Percentiles rank a stretch among this genome's conserved stretches.
These are phyloP conservation scores for Helenozyma baotianmanensis DNA, from an alignment of 805 yeast genomes.

Conservation along the genomic window DNA sequence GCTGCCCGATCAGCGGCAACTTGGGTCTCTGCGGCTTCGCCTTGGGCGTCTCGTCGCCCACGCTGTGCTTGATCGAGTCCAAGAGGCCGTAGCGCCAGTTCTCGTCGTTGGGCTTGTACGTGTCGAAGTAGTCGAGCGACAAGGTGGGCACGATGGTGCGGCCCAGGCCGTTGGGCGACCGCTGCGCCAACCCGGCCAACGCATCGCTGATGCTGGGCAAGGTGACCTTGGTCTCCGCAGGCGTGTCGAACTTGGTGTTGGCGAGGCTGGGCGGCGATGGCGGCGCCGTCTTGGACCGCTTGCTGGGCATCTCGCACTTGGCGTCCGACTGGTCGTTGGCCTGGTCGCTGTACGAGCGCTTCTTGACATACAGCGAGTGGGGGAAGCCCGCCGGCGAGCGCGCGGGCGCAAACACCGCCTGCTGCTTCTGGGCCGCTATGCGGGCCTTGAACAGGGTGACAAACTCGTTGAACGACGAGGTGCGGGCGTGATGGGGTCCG, in stretches of 20 bases:
- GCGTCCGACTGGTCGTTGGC: background rate
- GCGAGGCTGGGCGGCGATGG: slow-evolving; percentile 7
- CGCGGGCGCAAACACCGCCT: slow-evolving; percentile 8
- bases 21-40: slow-evolving; percentile 1
- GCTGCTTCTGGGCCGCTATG: slow-evolving; percentile 8
- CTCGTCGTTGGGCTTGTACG: slow-evolving; percentile 42
- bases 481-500: slow-evolving; percentile 23
- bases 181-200: slow-evolving; percentile 7
- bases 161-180: background rate
- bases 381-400: slow-evolving; percentile 2
- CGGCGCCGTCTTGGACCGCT: slow-evolving; percentile 12
- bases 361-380: slow-evolving; percentile 12
- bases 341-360: slow-evolving; percentile 27
- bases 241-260: background rate
- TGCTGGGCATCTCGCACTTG: background rate
- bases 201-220: slow-evolving; percentile 37
- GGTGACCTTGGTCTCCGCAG: slow-evolving; percentile 8
- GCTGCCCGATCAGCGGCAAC: slow-evolving; percentile 12
- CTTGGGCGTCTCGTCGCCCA: no score
- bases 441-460: slow-evolving; percentile 23
- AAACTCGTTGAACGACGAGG: slow-evolving; percentile 33
- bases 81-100: slow-evolving; percentile 40
- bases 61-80: slow-evolving; percentile 30
- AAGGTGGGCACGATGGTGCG: slow-evolving; percentile 28
- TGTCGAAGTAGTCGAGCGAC: slow-evolving; percentile 40